Percentiles rank a stretch among this genome's conserved stretches.
Conservation (phyloP, 116 monocot species). For the Papilionanthe hybrid region DNA sequence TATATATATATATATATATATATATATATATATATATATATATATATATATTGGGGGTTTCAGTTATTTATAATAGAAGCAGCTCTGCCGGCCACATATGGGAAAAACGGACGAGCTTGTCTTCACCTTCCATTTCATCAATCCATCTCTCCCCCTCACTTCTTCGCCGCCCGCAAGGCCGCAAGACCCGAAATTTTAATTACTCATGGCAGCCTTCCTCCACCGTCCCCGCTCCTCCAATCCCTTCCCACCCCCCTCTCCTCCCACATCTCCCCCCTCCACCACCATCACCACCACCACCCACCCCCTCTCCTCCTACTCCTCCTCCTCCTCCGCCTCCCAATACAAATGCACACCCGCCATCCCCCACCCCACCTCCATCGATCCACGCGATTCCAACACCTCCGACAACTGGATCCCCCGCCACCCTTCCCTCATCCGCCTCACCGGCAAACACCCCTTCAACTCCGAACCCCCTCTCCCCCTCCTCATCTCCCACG, state of each 20-base stretch:
- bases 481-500: conserved; percentile 65
- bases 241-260: background rate
- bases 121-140: background rate
- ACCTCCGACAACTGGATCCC: conserved; percentile 74
- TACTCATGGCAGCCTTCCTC: background rate
- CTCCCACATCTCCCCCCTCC: background rate
- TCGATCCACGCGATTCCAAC: conserved; percentile 59
- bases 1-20: too few relatives aligned
- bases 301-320: background rate
- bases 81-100: background rate
- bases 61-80: too few relatives aligned
- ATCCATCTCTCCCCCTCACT: background rate
- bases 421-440: conserved; percentile 80
- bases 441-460: conserved; percentile 94
- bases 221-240: background rate
- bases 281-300: background rate
- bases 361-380: conserved; percentile 26
- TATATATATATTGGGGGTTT: too few relatives aligned
- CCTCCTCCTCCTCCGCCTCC: background rate
- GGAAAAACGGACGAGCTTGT: background rate
- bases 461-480: conserved; percentile 88
- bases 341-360: background rate
- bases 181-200: background rate
- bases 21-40: too few relatives aligned
- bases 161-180: background rate